Percentiles rank a stretch among this genome's conserved stretches.
Evolutionary conservation across 1,284 basidiomycete species (phyloP).

Genomic region (Ustilago cynodontis): DNA sequence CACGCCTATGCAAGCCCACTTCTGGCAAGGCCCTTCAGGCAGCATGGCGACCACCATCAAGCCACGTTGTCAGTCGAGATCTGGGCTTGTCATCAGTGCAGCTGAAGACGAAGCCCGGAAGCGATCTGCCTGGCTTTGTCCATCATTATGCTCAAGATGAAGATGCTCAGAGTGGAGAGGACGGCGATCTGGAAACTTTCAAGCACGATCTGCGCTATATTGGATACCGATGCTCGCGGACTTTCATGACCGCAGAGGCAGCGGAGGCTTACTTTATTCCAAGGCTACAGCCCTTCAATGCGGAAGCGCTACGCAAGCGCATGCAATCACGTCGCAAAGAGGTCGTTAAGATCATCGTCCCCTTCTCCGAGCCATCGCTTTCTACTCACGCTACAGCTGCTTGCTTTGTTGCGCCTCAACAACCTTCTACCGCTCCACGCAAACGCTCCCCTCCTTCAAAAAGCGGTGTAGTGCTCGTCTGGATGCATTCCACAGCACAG

Average conservation of each 20-base stretch:
- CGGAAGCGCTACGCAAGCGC: slow-evolving; percentile 1
- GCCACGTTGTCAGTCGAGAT: slow-evolving; percentile 5
- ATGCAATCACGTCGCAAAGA: slow-evolving; percentile 23
- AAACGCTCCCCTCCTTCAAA: not conserved
- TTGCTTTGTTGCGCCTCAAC: slow-evolving; percentile 25
- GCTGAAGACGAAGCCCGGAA: not conserved
- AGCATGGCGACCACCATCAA: slow-evolving; percentile 10
- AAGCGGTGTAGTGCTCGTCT: slow-evolving; percentile 10
- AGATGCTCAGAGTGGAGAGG: not conserved
- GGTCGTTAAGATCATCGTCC: slow-evolving; percentile 47
- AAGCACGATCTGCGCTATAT: slow-evolving; percentile 18
- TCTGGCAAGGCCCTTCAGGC: not conserved
- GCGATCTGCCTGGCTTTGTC: slow-evolving; percentile 12
- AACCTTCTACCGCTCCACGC: not conserved
- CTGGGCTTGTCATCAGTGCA: slow-evolving; percentile 13
- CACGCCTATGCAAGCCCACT: too few relatives aligned
- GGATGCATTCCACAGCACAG: slow-evolving; percentile 38
- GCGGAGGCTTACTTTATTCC: not conserved
- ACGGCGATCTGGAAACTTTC: slow-evolving; percentile 8
- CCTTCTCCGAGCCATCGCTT: slow-evolving; percentile 31
- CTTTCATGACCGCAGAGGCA: not conserved
- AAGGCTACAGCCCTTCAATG: slow-evolving; percentile 15
- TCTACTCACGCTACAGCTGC: slow-evolving; percentile 17
- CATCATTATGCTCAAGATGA: not conserved
- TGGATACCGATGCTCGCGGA: slow-evolving; percentile 13